Evolutionary conservation across 441 rosid species (phyloP), one percentile per base, ranked within the genome.

Genomic region (Lepidium campestre): DNA sequence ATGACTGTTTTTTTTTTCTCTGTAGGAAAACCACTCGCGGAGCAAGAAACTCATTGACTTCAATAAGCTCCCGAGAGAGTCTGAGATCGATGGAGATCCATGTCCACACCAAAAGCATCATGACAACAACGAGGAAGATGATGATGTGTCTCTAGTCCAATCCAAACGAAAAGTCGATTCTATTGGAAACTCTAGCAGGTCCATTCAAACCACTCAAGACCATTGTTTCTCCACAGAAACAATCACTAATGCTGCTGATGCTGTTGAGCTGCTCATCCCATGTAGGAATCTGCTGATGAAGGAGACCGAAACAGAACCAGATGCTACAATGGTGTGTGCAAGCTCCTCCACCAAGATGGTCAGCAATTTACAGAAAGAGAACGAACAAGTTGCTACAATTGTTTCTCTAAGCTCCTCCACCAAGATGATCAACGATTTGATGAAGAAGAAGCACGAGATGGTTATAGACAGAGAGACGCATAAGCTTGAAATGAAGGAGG

Each of bases 401-500:
- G 55, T 80, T 49, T 89, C 87, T 44, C 76, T 79, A 31, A 75
- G 82, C 74, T 89, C 65, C 3, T 20, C 40, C 57, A 57, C 86
- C 65, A 39, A 84, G 50, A 71, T 81, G 29, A 77, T 87, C 64
- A 70, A 82, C 11, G 84, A 83, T 65, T 53, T 87, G 78, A 81
- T 82, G 74, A 80, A 62, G 13, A 85, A 89, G 80, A 78, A 83
- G 48, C 83, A 74, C 59, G 75, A 77, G 81, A 78, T 81, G 31
- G 78, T 86, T 1, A 80, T 77, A 5, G 91, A 81, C 71, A 80
- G 81, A 71, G 87, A 80, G 80, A 77, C 82, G 1, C 27, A 81
- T 71, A 77, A 75, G 77, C 84, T 88, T 20, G 88, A 89, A 58
- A 70, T 81, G 84, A 75, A 81, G 82, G 76, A 81, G 47, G 85